Base-by-base conservation (phyloP, 2,329 filamentous ascomycete genomes). In the Calonectria crousiana region DNA sequence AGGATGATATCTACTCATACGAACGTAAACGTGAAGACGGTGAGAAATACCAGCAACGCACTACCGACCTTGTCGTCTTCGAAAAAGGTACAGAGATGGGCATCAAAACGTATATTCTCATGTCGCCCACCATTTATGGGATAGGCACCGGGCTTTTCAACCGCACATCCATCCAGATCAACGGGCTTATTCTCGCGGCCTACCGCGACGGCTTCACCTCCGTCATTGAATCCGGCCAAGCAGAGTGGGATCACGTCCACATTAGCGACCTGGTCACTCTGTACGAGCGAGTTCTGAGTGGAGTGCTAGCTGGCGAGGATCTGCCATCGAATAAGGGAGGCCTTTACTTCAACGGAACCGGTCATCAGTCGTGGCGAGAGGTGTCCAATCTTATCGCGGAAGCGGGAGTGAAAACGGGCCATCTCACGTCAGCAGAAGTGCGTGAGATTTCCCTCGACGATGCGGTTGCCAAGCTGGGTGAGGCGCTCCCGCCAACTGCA, bases 71-170 rank as follows among this genome's bases (percentile, higher is more conserved):
- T 14, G 78, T 81, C 2, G 85, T 88, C 20, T 77, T 89, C 1
- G 83, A 86, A 16, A 79, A 80, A 1, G 86, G 87, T 1, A 74
- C 86, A 14, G 79, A 83, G 26, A 60, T 82, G 0, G 83, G 84
- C 3, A 84, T 90, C 3, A 85, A 85, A 70, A 87, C 88, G 0
- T 81, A 86, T 53, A 83, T 88, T 64, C 81, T 90, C 58, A 88
- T 87, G 83, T 82, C 84, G 1, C 87, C 87, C 0, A 84, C 84
- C 6, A 87, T 90, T 65, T 90, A 86, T 76, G 88, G 88, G 28
- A 70, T 77, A 1, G 87, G 87, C 14, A 83, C 80, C 1, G 88
- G 87, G 2, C 76, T 83, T 0, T 88, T 87, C 76, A 86, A 88
- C 44, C 80, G 74, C 11, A 74, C 76, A 1, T 84, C 84, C 18